phyloP scores from a whole-genome alignment of 805 yeast genomes.

The Yamadazyma paraphyllophila region DNA sequence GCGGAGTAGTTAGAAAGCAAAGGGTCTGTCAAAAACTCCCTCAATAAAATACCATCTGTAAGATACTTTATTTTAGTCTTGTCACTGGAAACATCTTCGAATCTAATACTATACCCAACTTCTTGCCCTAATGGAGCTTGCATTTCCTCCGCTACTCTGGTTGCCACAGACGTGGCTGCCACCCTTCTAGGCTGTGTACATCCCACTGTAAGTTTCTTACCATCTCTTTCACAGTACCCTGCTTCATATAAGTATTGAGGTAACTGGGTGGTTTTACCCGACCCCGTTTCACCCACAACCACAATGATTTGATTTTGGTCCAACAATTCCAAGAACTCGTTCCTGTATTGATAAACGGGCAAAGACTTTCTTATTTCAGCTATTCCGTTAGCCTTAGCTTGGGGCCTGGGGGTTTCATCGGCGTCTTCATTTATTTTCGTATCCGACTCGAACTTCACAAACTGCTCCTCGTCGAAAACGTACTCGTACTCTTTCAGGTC shows the following conservation, averaged over 20 bases:
- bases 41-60: conserved; percentile 92
- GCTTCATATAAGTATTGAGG: conserved; percentile 86
- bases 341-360: conserved; percentile 70
- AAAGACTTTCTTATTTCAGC: conserved; percentile 59
- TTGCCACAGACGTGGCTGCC: conserved; percentile 89
- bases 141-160: conserved; percentile 89
- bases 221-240: conserved; percentile 59
- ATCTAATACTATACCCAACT: conserved; percentile 87
- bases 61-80: conserved; percentile 78
- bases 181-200: conserved; percentile 96
- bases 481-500: conserved; percentile 59
- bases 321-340: conserved; percentile 59
- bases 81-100: conserved; percentile 71
- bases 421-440: conserved; percentile 10
- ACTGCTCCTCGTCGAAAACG: conserved; percentile 69
- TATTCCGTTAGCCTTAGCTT: conserved; percentile 19
- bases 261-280: conserved; percentile 91
- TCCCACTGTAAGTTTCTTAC: conserved; percentile 47
- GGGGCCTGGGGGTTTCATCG: background rate
- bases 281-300: conserved; percentile 86
- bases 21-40: conserved; percentile 82
- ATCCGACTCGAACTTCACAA: conserved; percentile 24
- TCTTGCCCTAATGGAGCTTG: conserved; percentile 74
- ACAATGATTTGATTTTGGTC: conserved; percentile 63
- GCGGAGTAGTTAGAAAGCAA: conserved; percentile 68